Base-by-base conservation (phyloP, 2,329 filamentous ascomycete species). In the Aspergillus glaucus region DNA sequence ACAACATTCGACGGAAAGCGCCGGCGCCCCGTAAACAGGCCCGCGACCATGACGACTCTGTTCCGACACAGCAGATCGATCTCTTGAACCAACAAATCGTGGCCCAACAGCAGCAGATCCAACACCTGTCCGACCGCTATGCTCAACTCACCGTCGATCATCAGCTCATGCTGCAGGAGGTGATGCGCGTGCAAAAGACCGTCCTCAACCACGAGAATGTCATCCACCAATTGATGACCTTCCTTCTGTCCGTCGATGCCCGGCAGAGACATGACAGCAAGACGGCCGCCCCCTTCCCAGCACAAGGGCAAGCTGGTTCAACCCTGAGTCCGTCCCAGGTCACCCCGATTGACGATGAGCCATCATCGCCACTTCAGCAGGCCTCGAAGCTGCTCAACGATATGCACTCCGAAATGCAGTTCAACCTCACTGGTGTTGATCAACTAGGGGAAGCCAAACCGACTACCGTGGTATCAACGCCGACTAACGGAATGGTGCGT, bases 1-100 rank as follows among this genome's bases (percentile, higher is more conserved):
- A 98, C 63, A 97, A 96, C 59, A 98, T 98, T 62, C 84, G 90
- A 61, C 81, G 93, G 59, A 98, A 98, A 73, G 92, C 93, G 2
- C 93, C 93, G 0, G 90, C 92, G 1, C 88, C 92, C 3, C 79
- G 92, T 56, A 97, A 96, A 66, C 70, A 79, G 28, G 70, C 78
- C 3, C 79, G 81, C 56, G 73, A 74, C 15, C 85, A 84, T 49
- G 90, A 95, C 46, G 79, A 86, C 42, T 84, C 87, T 49, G 82
- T 88, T 21, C 87, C 89, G 1, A 85, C 84, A 21, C 90, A 95
- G 65, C 92, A 96, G 67, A 86, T 95, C 64, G 87, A 92, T 55
- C 79, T 95, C 56, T 81, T 96, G 60, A 92, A 89, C 66, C 87
- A 89, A 60, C 90, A 94, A 59, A 76, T 96, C 45, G 82, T 89